Base-by-base conservation (phyloP, 2,329 filamentous ascomycete species). In the Xylariaceae sp. region DNA sequence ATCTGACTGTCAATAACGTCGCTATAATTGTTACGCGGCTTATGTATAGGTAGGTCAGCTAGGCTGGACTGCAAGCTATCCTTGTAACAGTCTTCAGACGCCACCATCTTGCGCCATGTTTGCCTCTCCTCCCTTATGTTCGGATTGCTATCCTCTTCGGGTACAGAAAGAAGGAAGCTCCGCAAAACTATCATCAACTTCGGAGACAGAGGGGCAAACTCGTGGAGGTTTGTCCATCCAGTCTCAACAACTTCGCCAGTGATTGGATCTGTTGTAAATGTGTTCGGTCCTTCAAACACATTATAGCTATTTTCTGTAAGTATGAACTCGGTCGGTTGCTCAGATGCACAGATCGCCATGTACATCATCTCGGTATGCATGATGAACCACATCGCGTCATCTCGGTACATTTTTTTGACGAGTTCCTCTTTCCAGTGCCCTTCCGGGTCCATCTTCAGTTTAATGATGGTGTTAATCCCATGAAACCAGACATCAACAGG, bases 401-500 rank as follows among this genome's bases (percentile, higher is more conserved):
- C n/a, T 0, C 24, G 37, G 50, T 63, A 70, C 58, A 68, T 68
- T 3, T 50, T 47, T 0, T 55, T 23, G 1, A 16, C 23, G 7
- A 70, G 40, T 9, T 62, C 46, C 7, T 7, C 0, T 11, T 47
- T 32, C 66, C 65, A 70, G 13, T 59, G 32, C 4, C 33, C 23
- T 7, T 62, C 43, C 3, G 53, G 36, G 27, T 67, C 65, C 66
- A 69, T 69, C 8, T 69, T 55, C 2, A 68, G 16, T 3, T 62
- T 51, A n/a, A 68, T 65, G 13, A 69, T 62, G 6, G 56, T 53
- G 23, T 65, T 55, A 11, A 70, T 50, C 7, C 59, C 60, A 3
- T 68, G 53, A 21, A 69, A 61, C 67, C 66, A 70, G 16, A 70
- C 65, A 13, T 70, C 64, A 4, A 66, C 33, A 0, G 67, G 67